A percentile compares a stretch with the other conserved stretches of the same genome.
phyloP scores from a whole-genome alignment of 768 basidiomycete genomes.

The Plicaturopsis crispa region DNA sequence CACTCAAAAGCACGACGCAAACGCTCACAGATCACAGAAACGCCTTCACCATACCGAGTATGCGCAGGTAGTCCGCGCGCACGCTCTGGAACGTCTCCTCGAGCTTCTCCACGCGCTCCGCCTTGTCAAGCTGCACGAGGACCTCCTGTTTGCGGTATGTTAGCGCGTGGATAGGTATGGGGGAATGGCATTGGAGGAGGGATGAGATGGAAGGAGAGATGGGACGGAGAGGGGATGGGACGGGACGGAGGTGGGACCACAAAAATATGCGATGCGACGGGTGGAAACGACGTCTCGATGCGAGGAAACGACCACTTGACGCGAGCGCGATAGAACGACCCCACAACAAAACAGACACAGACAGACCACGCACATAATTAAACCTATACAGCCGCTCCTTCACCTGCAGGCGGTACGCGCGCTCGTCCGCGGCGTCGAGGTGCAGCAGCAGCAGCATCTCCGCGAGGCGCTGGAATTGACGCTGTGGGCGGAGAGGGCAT shows the following conservation, averaged over 20 bases:
- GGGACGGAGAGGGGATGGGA: neutral
- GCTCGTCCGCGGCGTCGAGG: constrained; percentile 54
- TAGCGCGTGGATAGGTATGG: neutral
- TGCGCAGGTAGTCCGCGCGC: constrained; percentile 75
- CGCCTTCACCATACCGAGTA: constrained; percentile 46
- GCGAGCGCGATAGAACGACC: neutral
- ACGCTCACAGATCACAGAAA: neutral
- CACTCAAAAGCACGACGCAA: neutral
- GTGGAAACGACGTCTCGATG: neutral
- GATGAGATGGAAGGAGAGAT: neutral
- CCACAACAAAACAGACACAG: neutral
- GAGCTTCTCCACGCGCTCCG: constrained; percentile 82
- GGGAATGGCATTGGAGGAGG: neutral
- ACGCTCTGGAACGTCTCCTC: constrained; percentile 91
- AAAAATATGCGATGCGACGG: neutral
- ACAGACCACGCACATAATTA: constrained; percentile 72
- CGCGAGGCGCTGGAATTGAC: constrained; percentile 86
- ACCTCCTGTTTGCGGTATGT: constrained; percentile 78
- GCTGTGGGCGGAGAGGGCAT: constrained; percentile 33
- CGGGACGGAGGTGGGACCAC: no score
- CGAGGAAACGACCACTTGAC: constrained; percentile 2
- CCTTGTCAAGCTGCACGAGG: constrained; percentile 78
- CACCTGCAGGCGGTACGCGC: constrained; percentile 79
- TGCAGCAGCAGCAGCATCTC: constrained; percentile 85
- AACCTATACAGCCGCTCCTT: constrained; percentile 94